phyloP scores from a whole-genome alignment of 2,329 filamentous ascomycete genomes.

The Colletotrichum kahawae region DNA sequence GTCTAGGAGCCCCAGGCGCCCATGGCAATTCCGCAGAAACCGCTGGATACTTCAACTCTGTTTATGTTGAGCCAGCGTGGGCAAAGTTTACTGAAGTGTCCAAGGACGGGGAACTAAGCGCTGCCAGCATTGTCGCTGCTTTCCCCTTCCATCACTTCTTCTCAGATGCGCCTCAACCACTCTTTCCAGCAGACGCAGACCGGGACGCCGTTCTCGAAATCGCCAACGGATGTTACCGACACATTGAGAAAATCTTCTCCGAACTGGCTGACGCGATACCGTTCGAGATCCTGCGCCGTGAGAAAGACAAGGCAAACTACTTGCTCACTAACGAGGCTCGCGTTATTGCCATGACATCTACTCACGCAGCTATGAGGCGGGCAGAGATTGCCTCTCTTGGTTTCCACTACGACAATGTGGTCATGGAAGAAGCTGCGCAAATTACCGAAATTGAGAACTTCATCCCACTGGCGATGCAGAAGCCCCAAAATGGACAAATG shows the following conservation, averaged over 20 bases:
- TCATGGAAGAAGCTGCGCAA: slow-evolving; percentile 98
- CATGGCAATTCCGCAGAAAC: slow-evolving; percentile 97
- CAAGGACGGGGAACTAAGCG: slow-evolving; percentile 59
- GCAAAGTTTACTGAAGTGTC: slow-evolving; percentile 72
- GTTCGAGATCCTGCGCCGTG: slow-evolving; percentile 89
- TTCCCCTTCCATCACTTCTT: slow-evolving; percentile 95
- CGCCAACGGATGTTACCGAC: slow-evolving; percentile 83
- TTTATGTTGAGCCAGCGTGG: slow-evolving; percentile 91
- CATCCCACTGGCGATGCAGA: slow-evolving; percentile 92
- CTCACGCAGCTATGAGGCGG: slow-evolving; percentile 91
- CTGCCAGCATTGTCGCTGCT: slow-evolving; percentile 67
- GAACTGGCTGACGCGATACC: slow-evolving; percentile 93
- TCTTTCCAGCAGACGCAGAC: slow-evolving; percentile 73
- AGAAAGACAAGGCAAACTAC: slow-evolving; percentile 94
- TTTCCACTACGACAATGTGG: slow-evolving; percentile 95
- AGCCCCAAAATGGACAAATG: slow-evolving; percentile 73
- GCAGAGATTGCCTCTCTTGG: slow-evolving; percentile 90
- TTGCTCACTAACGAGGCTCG: slow-evolving; percentile 94
- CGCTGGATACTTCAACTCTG: slow-evolving; percentile 93
- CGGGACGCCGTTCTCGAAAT: slow-evolving; percentile 76
- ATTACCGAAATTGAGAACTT: slow-evolving; percentile 98
- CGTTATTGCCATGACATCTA: slow-evolving; percentile 98
- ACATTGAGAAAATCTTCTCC: slow-evolving; percentile 88
- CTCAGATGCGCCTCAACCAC: slow-evolving; percentile 80
- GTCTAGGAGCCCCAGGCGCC: slow-evolving; percentile 87